Evolutionary conservation across 441 rosid genomes (phyloP), one percentile per base, ranked within the genome.

Genomic region (Brassica balearica): DNA sequence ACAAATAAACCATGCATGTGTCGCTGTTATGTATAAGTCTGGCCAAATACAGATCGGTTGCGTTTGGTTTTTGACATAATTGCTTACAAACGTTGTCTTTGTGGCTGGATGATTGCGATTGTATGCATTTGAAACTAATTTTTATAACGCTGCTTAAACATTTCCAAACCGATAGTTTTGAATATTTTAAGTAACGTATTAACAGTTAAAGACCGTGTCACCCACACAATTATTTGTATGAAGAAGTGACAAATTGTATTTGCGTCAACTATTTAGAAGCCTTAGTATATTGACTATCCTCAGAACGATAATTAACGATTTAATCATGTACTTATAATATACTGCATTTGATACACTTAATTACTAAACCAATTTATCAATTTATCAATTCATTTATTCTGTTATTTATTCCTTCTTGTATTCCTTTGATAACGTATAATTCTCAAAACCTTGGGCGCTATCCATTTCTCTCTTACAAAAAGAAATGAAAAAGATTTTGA

Each of bases 1-100:
- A 67, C 1, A 5, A 68, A 73, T n/a, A 72, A 68, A 61, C 34
- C 68, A 60, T 60, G 69, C 77, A 73, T 78, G 77, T 73, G 82
- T 73, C 34, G 65, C 65, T 78, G 82, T 78, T 34, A 68, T 73
- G 82, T 78, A 73, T 25, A 73, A 78, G 82, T 68, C 43, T 78
- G 55, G 55, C 59, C 81, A 78, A 22, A 60, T 51, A 68, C 74
- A 78, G 65, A 73, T 19, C 15, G 81, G 70, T 73, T 73, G 74
- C 77, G 82, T 78, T 68, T 78, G 48, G 61, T 71, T 77, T 43
- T 77, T 43, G 29, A 56, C 68, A 60, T 36, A 27, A 20, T 51
- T 66, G 68, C 56, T 72, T 19, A 12, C 71, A 8, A 72, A 72
- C 68, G 67, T 71, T 41, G 11, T 29, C 25, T 22, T 11, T 32